Evolutionary conservation across 371 early-diverging fungal genomes (phyloP).

Genomic region (Conidiobolus incongruus): DNA sequence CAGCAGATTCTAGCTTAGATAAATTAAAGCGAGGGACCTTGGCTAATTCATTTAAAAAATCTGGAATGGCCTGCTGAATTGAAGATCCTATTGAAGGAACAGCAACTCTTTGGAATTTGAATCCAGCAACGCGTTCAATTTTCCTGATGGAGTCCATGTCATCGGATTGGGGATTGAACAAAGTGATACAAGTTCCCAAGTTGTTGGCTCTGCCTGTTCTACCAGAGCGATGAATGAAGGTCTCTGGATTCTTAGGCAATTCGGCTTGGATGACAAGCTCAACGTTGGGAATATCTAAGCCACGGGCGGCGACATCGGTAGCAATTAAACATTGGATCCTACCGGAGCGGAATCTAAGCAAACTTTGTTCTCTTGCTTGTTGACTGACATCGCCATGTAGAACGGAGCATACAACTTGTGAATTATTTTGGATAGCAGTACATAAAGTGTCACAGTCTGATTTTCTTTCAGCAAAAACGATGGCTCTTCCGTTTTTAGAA

Average conservation of each 20-base stretch:
- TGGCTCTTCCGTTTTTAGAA: slow-evolving; percentile 50
- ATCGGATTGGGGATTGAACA: slow-evolving; percentile 41
- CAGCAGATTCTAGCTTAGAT: too few species aligned
- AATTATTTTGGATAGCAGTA: slow-evolving; percentile 44
- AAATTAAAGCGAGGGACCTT: too few species aligned
- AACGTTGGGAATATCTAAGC: too few species aligned
- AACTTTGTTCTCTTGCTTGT: slow-evolving; percentile 57
- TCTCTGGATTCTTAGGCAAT: slow-evolving; percentile 80
- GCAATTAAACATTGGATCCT: slow-evolving; percentile 65
- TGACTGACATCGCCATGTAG: slow-evolving; percentile 92
- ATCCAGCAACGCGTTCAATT: too few species aligned
- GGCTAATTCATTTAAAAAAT: too few species aligned
- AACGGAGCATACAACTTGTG: slow-evolving; percentile 43
- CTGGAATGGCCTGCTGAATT: too few species aligned
- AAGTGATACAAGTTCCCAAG: slow-evolving; percentile 74
- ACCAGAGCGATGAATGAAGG: slow-evolving; percentile 94
- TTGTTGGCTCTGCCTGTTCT: slow-evolving; percentile 94
- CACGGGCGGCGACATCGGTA: too few species aligned
- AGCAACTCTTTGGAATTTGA: too few species aligned
- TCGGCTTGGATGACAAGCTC: slow-evolving; percentile 95
- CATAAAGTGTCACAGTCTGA: slow-evolving; percentile 76
- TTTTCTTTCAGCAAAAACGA: slow-evolving; percentile 85
- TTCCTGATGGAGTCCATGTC: too few species aligned
- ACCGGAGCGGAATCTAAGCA: slow-evolving; percentile 75
- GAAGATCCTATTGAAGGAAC: too few species aligned